Conservation (phyloP, 1,284 basidiomycete species). For the Phlebopus sp. region DNA sequence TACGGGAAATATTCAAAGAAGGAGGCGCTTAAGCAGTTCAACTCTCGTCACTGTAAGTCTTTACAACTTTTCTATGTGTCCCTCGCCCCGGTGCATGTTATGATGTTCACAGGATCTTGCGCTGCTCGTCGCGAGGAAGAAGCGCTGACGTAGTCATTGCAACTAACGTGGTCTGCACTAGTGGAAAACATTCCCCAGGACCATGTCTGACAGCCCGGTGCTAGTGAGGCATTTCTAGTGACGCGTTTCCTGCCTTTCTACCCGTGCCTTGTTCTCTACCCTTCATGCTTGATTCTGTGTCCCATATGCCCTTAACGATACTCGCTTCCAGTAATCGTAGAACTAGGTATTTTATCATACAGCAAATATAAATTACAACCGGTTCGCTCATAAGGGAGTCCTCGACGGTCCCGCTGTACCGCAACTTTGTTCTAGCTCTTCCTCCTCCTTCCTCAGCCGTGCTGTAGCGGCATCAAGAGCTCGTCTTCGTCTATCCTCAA, state of each 20-base stretch:
- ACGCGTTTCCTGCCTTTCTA: no score
- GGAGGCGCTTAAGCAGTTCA: not conserved
- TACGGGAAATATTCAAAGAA: no score
- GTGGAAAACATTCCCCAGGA: no score
- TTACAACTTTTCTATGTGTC: not conserved
- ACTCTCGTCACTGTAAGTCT: not conserved
- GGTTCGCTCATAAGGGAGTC: not conserved
- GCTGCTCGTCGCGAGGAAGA: not conserved
- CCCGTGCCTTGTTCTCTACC: no score
- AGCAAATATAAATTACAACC: not conserved
- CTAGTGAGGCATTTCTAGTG: no score
- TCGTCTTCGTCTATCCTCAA: slow-evolving; percentile 53
- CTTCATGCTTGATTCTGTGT: no score
- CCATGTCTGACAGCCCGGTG: no score
- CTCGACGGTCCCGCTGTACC: slow-evolving; percentile 43
- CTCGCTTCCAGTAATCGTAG: not conserved
- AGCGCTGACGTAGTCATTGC: not conserved
- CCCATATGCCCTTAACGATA: no score
- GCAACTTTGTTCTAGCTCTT: slow-evolving; percentile 70
- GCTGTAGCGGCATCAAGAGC: slow-evolving; percentile 58
- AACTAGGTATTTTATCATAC: not conserved
- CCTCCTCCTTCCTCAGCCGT: slow-evolving; percentile 59
- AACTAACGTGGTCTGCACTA: not conserved
- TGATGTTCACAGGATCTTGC: slow-evolving; percentile 1
- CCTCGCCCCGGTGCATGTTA: not conserved